A percentile compares a stretch with the other conserved stretches of the same genome.
Conservation (phyloP, 805 yeast species). For the Candida easanensis region DNA sequence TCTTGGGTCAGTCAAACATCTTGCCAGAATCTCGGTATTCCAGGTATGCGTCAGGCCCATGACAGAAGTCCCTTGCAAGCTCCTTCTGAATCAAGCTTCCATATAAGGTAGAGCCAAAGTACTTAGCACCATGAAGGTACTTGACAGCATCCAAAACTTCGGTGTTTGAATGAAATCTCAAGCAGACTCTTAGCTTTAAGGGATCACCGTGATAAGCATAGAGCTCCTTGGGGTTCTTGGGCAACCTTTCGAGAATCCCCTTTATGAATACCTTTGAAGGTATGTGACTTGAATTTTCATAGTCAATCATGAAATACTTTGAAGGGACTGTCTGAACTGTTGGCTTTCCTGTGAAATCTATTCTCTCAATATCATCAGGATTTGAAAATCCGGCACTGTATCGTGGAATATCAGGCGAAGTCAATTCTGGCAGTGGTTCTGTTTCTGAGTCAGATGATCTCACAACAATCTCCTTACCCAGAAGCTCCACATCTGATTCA, state of each 20-base stretch:
- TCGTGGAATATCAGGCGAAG: too few species aligned
- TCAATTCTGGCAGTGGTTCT: too few species aligned
- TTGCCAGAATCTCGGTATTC: too few species aligned
- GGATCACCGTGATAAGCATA: too few species aligned
- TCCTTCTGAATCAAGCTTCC: neutral
- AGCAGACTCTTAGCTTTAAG: neutral
- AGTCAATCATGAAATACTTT: neutral
- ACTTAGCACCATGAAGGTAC: neutral
- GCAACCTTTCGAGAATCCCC: neutral
- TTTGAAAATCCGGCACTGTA: too few species aligned
- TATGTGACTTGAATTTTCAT: too few species aligned
- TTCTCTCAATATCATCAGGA: neutral
- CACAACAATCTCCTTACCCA: too few species aligned
- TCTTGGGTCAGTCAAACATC: too few species aligned
- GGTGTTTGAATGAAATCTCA: neutral
- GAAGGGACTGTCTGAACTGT: neutral
- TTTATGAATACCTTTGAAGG: neutral
- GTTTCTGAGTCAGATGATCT: too few species aligned
- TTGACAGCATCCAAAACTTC: neutral
- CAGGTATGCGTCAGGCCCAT: too few species aligned
- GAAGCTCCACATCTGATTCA: too few species aligned
- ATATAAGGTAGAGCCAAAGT: neutral
- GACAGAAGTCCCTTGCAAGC: neutral
- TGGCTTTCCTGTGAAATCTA: neutral
- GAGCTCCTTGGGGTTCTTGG: too few species aligned